phyloP scores from a whole-genome alignment of 1,284 basidiomycete species.

The Amylostereum chailletii region DNA sequence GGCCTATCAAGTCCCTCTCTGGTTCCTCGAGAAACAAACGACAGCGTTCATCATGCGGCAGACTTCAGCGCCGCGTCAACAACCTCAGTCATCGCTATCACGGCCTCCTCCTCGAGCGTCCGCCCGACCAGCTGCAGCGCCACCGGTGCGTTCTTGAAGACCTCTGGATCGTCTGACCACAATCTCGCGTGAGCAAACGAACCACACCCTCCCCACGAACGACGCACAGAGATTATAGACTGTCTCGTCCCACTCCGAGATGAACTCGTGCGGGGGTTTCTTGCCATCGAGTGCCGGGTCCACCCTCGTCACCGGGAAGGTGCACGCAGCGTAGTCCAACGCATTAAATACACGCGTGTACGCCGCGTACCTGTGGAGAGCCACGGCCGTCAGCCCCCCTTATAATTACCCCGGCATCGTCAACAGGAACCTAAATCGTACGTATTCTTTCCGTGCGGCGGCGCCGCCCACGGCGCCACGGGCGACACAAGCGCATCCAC shows the following conservation, averaged over 20 bases:
- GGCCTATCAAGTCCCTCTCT: too few species aligned
- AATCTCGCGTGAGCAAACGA: conserved; percentile 17
- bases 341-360: conserved; percentile 65
- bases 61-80: conserved; percentile 39
- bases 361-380: conserved; percentile 25
- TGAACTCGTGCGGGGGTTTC: conserved; percentile 32
- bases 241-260: conserved; percentile 35
- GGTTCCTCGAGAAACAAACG: conserved; percentile 26
- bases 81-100: conserved; percentile 55
- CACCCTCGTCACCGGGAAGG: conserved; percentile 59
- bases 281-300: conserved; percentile 40
- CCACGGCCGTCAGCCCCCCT: conserved; percentile 10
- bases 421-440: conserved; percentile 14
- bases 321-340: conserved; percentile 59
- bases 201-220: not conserved
- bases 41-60: conserved; percentile 34
- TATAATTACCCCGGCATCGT: conserved; percentile 6
- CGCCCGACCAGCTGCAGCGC: conserved; percentile 62
- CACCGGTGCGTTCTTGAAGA: conserved; percentile 54
- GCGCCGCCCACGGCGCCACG: conserved; percentile 19
- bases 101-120: conserved; percentile 67
- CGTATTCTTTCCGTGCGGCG: conserved; percentile 31
- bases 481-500: conserved; percentile 30
- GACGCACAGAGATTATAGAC: conserved; percentile 50
- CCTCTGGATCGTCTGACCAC: conserved; percentile 44